Evolutionary conservation across 768 basidiomycete species (phyloP).

Genomic region (Xerocomus brunneocitrinus): DNA sequence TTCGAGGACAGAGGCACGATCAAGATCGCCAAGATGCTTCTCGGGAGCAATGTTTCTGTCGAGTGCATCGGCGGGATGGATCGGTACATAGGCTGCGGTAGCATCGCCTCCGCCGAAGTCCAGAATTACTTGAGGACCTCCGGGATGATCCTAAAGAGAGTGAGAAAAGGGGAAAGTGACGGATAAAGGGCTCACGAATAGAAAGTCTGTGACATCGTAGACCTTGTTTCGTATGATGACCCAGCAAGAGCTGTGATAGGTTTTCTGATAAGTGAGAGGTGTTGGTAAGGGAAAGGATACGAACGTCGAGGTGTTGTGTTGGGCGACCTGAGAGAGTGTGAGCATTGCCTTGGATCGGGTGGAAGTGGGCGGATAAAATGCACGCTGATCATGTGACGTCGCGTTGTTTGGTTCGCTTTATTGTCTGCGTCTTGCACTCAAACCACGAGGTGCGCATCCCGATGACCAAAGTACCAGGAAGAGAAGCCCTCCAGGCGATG

Average conservation of each 20-base stretch:
- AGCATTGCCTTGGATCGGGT: conserved; percentile 13
- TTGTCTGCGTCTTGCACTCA: conserved; percentile 41
- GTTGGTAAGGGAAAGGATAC: conserved; percentile 11
- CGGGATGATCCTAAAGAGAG: conserved; percentile 60
- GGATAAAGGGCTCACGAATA: conserved; percentile 42
- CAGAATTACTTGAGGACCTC: conserved; percentile 77
- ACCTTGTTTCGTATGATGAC: conserved; percentile 75
- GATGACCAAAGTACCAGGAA: conserved; percentile 42
- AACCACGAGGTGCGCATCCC: conserved; percentile 34
- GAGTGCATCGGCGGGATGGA: conserved; percentile 82
- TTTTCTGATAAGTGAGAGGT: conserved; percentile 8
- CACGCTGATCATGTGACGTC: conserved; percentile 36
- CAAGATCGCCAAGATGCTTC: conserved; percentile 69
- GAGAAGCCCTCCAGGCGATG: conserved; percentile 50
- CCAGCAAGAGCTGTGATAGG: conserved; percentile 69
- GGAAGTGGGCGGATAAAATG: conserved; percentile 7
- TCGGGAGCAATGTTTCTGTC: conserved; percentile 63
- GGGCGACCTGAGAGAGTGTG: conserved; percentile 53
- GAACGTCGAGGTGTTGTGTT: conserved; percentile 53
- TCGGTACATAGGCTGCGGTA: conserved; percentile 69
- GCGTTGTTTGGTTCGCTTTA: conserved; percentile 48
- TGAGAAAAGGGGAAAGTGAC: not conserved
- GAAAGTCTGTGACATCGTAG: conserved; percentile 84
- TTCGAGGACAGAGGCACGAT: conserved; percentile 38
- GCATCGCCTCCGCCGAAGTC: conserved; percentile 85